These are phyloP conservation scores for Dendrobium catenatum DNA, from an alignment of 106 monocot species.

Conservation along the genomic window DNA sequence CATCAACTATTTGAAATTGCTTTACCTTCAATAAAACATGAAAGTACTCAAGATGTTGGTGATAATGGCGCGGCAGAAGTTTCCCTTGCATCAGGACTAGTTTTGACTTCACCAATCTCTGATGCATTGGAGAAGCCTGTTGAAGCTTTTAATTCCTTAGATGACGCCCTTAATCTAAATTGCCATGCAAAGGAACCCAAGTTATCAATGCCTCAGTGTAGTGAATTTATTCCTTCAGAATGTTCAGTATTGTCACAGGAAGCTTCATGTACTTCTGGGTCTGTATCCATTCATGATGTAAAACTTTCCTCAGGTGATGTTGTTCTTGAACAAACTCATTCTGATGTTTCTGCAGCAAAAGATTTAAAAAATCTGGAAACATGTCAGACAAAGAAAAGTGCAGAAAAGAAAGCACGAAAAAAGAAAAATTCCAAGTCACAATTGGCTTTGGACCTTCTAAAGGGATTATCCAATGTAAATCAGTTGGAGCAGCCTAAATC, in stretches of 20 bases:
- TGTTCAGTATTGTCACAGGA: background rate
- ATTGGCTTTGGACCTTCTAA: conserved; percentile 18
- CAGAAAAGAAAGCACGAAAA: conserved; percentile 77
- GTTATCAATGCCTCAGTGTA: background rate
- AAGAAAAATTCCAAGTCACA: conserved; percentile 59
- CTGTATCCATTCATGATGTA: conserved; percentile 24
- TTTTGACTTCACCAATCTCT: background rate
- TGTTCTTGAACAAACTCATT: conserved; percentile 5
- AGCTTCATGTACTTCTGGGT: conserved; percentile 5
- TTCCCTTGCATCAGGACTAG: background rate
- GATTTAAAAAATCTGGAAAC: conserved; percentile 28
- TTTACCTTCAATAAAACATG: conserved; percentile 14
- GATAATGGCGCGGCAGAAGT: background rate
- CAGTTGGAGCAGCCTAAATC: conserved; percentile 27
- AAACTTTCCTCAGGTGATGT: conserved; percentile 24
- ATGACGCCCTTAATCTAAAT: background rate
- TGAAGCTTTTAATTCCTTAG: conserved; percentile 4
- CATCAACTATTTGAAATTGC: conserved; percentile 27
- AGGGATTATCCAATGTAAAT: conserved; percentile 29
- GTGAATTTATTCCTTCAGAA: background rate
- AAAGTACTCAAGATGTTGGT: conserved; percentile 1
- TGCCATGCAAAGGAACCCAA: background rate
- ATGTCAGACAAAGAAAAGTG: conserved; percentile 40
- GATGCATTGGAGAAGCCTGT: background rate
- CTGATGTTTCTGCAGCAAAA: conserved; percentile 19